Base-by-base conservation (phyloP, 371 early-diverging fungal species). In the Gilbertella persicaria region DNA sequence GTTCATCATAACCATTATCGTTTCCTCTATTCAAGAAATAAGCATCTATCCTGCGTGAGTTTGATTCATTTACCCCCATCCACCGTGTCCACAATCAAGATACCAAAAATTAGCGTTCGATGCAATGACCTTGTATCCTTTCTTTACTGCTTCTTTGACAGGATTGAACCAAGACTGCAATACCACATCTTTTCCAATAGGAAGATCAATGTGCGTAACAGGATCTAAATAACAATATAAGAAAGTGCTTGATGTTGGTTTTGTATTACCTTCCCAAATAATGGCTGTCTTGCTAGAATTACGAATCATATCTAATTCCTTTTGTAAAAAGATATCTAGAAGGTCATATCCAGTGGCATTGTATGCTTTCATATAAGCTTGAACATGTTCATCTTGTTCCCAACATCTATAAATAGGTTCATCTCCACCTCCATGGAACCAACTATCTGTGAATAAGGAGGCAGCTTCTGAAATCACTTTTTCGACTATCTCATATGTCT, bases 391-490 rank as follows among this genome's bases (percentile, higher is more conserved):
- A 25, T 80, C 67, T 39, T 77, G 56, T 6, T 71, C 64, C 77
- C 85, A 90, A 66, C 90, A 89, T 19, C 85, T 79, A 57, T 75
- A 71, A 46, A 87, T 79, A 45, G 88, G 86, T 49, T 89, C 90
- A 66, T 90, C 91, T 28, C 83, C 83, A 20, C 89, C 88, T 7
- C 82, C 72, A 54, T 91, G 89, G 52, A 76, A 78, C 58, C 69
- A 80, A 5, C 64, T 51, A 64, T 90, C 90, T 1, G 75, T 56
- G 68, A 90, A 90, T 45, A 86, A 53, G 5, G 66, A 55, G 14
- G 81, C 61, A 8, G 84, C 77, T 52, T 88, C 87, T 37, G 71
- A 57, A 36, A 88, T 67, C 2, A 89, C 67, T 24, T 82, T 78
- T 9, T 69, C 60, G 12, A 87, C 70, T 12, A 87, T 64, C 1